Percentiles rank a stretch among this genome's conserved stretches.
These are phyloP conservation scores for Leucocoprinus sp. DNA, from an alignment of 768 basidiomycete genomes.

Conservation along the genomic window DNA sequence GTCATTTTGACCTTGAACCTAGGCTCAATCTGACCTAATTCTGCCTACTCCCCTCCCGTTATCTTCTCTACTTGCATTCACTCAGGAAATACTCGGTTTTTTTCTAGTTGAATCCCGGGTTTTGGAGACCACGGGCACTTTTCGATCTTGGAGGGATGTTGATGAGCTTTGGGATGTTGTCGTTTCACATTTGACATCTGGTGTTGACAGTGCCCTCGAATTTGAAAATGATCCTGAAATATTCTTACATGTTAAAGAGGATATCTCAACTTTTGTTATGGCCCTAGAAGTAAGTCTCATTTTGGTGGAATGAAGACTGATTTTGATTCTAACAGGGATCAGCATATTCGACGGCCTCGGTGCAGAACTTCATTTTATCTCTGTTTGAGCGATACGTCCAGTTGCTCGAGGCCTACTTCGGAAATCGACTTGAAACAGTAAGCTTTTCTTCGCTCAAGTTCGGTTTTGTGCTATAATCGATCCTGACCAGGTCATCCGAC, in stretches of 20 bases:
- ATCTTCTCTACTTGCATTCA: slow-evolving; percentile 60
- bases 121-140: slow-evolving; percentile 77
- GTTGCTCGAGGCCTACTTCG: slow-evolving; percentile 75
- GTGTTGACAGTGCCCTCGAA: slow-evolving; percentile 64
- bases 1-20: slow-evolving; percentile 7
- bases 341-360: slow-evolving; percentile 73
- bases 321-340: slow-evolving; percentile 50
- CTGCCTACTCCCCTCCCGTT: slow-evolving; percentile 68
- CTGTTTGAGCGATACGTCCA: slow-evolving; percentile 87
- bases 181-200: slow-evolving; percentile 60
- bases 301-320: not conserved
- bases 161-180: slow-evolving; percentile 94
- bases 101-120: slow-evolving; percentile 96
- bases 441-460: slow-evolving; percentile 14
- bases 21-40: slow-evolving; percentile 98
- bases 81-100: slow-evolving; percentile 93
- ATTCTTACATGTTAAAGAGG: slow-evolving; percentile 79
- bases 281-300: slow-evolving; percentile 66
- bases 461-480: not conserved
- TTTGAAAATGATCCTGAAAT: slow-evolving; percentile 73
- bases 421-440: slow-evolving; percentile 74
- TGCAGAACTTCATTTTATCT: slow-evolving; percentile 79
- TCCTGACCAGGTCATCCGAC: slow-evolving; percentile 55
- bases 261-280: slow-evolving; percentile 78
- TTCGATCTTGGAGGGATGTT: slow-evolving; percentile 85